Evolutionary conservation across 2,329 filamentous ascomycete genomes (phyloP), one percentile per base, ranked within the genome.

Genomic region (Tolypocladium paradoxum): DNA sequence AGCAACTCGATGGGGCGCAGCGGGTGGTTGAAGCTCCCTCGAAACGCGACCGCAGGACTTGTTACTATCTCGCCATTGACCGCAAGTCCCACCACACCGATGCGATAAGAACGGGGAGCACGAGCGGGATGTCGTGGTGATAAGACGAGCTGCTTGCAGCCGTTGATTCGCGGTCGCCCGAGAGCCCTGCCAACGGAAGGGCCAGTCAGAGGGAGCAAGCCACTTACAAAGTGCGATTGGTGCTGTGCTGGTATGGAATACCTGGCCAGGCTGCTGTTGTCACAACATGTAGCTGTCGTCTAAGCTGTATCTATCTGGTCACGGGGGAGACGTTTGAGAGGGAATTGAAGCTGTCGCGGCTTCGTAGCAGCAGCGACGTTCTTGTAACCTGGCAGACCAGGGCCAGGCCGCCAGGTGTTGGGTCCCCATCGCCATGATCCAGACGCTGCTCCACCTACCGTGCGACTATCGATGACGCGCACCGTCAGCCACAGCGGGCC

Each of bases 371-470:
- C 47, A 34, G 45, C 49, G 50, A 45, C 48, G 53, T 54, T 53
- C 54, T 46, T 57, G 53, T 50, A 57, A 45, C 48, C 27, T 29
- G 38, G 18, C 48, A 14, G 47, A 18, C 29, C 27, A 27, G 46
- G 8, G 7, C 20, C 18, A 24, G n/a, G 24, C 51, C 20, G 27
- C 40, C 31, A 27, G 38, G 40, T 48, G 52, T 43, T 50, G 49
- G 48, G 49, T 50, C 49, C 49, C 34, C 29, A 47, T 49, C 51
- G 46, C 33, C 48, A 50, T 45, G 33, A 2, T 43, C 53, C 48
- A 45, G 45, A 27, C 35, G 31, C 36, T 47, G 49, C 49, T 55
- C 56, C 55, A 48, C 52, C 35, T 48, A 56, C 56, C 38, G 56
- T 57, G 49, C 53, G 50, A 37, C 18, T 14, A 20, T 20, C 1